Evolutionary conservation across 2,329 filamentous ascomycete genomes (phyloP).

Genomic region (Fusarium sp.): DNA sequence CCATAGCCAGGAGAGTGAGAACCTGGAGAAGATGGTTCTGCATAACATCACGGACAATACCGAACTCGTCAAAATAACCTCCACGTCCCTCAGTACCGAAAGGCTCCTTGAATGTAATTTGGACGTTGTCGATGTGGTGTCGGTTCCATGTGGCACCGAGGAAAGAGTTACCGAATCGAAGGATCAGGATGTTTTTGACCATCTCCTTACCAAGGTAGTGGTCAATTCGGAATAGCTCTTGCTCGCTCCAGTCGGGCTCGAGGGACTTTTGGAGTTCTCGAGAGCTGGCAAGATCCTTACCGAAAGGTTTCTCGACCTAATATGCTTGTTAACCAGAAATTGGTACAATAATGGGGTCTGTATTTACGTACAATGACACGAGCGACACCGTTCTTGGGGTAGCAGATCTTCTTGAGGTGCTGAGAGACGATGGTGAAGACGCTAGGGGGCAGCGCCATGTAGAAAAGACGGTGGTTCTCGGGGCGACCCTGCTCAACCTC

Average conservation of each 20-base stretch:
- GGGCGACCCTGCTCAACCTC: slow-evolving; percentile 84
- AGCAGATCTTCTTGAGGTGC: slow-evolving; percentile 97
- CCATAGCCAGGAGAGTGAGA: slow-evolving; percentile 95
- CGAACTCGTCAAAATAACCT: slow-evolving; percentile 99
- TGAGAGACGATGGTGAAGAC: slow-evolving; percentile 98
- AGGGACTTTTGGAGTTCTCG: slow-evolving; percentile 94
- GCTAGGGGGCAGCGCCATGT: slow-evolving; percentile 98
- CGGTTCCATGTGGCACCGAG: slow-evolving; percentile 99
- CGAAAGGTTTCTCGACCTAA: slow-evolving; percentile 98
- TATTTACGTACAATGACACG: slow-evolving; percentile 80
- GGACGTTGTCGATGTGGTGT: slow-evolving; percentile 98
- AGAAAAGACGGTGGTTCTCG: slow-evolving; percentile 94
- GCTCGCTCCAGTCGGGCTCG: slow-evolving; percentile 97
- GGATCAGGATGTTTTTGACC: slow-evolving; percentile 99
- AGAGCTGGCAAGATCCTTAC: slow-evolving; percentile 95
- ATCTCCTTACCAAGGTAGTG: slow-evolving; percentile 99
- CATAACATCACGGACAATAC: slow-evolving; percentile 99
- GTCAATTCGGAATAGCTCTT: slow-evolving; percentile 98
- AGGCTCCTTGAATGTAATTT: slow-evolving; percentile 99
- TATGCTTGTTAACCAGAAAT: slow-evolving; percentile 39
- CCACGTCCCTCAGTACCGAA: slow-evolving; percentile 98
- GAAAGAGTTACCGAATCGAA: slow-evolving; percentile 98
- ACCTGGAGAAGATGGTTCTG: slow-evolving; percentile 99
- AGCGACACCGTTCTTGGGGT: slow-evolving; percentile 89
- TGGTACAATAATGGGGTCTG: neutral